Conservation (phyloP, 257 asterid genomes). For the Thymus quinquecostatus region DNA sequence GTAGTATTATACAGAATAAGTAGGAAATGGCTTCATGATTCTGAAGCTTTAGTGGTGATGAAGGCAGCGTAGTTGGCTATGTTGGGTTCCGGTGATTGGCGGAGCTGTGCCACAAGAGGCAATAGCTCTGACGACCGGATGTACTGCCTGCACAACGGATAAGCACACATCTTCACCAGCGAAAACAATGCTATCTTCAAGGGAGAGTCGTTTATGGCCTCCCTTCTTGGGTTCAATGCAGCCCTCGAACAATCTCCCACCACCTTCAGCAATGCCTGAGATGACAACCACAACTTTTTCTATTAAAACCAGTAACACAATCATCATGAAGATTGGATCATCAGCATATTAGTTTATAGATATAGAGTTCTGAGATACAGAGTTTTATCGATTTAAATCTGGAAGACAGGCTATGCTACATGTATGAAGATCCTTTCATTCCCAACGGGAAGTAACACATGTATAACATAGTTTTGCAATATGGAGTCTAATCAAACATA, state of each 20-base stretch:
- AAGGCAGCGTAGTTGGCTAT: conserved; percentile 86
- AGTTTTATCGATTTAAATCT: neutral
- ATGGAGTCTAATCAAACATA: neutral
- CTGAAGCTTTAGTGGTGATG: conserved; percentile 69
- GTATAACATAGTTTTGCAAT: neutral
- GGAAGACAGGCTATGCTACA: neutral
- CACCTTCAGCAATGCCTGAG: conserved; percentile 86
- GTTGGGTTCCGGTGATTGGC: conserved; percentile 85
- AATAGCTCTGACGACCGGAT: conserved; percentile 77
- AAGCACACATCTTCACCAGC: conserved; percentile 91
- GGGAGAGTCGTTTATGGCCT: conserved; percentile 82
- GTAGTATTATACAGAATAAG: neutral
- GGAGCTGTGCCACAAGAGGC: conserved; percentile 74
- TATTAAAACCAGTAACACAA: conserved; percentile 1
- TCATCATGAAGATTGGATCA: neutral
- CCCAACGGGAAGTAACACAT: neutral
- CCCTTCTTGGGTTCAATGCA: conserved; percentile 77
- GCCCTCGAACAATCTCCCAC: conserved; percentile 76
- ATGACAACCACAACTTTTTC: conserved; percentile 1
- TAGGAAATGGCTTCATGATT: conserved; percentile 26
- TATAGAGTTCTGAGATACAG: too few species aligned
- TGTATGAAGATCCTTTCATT: neutral
- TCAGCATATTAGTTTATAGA: too few species aligned
- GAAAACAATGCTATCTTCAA: conserved; percentile 86
- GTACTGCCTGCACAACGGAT: conserved; percentile 80